phyloP scores from a whole-genome alignment of 1,139 yeast genomes.

The Ashbya aceris region DNA sequence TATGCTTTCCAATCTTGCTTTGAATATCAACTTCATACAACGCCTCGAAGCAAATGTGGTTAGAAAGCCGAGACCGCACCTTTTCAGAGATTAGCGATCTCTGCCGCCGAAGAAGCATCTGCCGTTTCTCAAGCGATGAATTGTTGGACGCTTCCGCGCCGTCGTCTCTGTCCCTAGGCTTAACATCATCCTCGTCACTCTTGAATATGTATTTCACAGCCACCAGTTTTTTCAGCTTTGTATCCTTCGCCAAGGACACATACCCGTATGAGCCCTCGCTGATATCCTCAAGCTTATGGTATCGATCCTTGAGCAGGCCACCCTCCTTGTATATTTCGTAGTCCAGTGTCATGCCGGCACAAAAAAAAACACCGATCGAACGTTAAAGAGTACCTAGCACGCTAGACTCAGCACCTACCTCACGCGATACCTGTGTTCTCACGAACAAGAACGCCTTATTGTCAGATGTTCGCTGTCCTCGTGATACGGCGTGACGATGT shows the following conservation, averaged over 20 bases:
- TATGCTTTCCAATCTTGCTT: slow-evolving; percentile 49
- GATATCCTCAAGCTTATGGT: slow-evolving; percentile 63
- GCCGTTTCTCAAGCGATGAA: slow-evolving; percentile 21
- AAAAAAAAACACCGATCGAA: too few relatives aligned
- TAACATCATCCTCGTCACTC: slow-evolving; percentile 24
- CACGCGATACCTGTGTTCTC: too few relatives aligned
- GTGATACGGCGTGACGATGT: too few relatives aligned
- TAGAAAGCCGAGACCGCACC: slow-evolving; percentile 27
- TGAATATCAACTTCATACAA: slow-evolving; percentile 73
- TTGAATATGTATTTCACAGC: slow-evolving; percentile 74
- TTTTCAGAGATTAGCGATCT: slow-evolving; percentile 27
- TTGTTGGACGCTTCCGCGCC: slow-evolving; percentile 10
- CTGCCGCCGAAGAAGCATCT: slow-evolving; percentile 15
- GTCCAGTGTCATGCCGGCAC: slow-evolving; percentile 20
- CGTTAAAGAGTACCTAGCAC: too few relatives aligned
- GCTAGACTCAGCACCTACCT: too few relatives aligned
- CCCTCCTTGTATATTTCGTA: slow-evolving; percentile 51
- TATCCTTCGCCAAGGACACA: slow-evolving; percentile 79
- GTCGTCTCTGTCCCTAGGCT: slow-evolving; percentile 21
- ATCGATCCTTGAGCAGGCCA: slow-evolving; percentile 50
- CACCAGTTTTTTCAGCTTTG: slow-evolving; percentile 45
- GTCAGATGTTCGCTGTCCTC: too few relatives aligned
- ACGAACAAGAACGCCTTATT: too few relatives aligned
- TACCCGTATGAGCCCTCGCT: slow-evolving; percentile 93
- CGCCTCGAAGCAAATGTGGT: slow-evolving; percentile 51